Base-by-base conservation (phyloP, 2,329 filamentous ascomycete species). In the Fusarium sp. region DNA sequence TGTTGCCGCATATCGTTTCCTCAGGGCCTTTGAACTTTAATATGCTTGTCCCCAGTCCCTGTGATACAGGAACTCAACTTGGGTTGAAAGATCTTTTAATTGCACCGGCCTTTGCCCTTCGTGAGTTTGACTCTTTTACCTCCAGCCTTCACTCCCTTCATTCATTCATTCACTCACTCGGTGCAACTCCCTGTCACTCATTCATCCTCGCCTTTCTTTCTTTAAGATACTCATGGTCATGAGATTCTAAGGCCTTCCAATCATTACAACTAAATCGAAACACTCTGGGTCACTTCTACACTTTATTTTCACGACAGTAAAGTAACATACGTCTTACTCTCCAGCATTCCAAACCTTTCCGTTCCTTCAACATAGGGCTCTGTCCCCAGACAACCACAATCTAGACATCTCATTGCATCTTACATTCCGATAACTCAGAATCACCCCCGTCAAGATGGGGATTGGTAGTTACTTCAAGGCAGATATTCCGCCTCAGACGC, bases 391-490 rank as follows among this genome's bases (percentile, higher is more conserved):
- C 31, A 17, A 34, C 36, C 39, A 46, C 28, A 15, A 8, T 26
- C 21, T 31, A 8, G 26, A 9, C 26, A 28, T 19, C n/a, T 22
- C 21, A 26, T 52, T 42, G 11, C 26, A 33, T 13, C 40, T 31
- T 34, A 4, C 15, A 38, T 7, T 38, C 22, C 10, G 24, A 22
- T 36, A n/a, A 10, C n/a, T 24, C 43, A 24, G 5, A 45, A 40
- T 28, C 36, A 53, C 19, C n/a, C 22, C 34, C 21, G 22, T 53
- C 74, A 79, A 59, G 43, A 91, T 91, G 89, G 89, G 88, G 62
- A 74, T 91, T 64, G 84, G 82, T 50, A 86, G 79, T 75, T 91
- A 91, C 73, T 90, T 91, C 83, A 89, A 87, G 80, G 81, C 85
- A 44, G 82, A 67, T 22, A 65, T 65, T 17, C 55, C 59, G 14